A percentile compares a stretch with the other conserved stretches of the same genome.
Evolutionary conservation across 2,329 filamentous ascomycete genomes (phyloP).

Genomic region (Xylaria sp.): DNA sequence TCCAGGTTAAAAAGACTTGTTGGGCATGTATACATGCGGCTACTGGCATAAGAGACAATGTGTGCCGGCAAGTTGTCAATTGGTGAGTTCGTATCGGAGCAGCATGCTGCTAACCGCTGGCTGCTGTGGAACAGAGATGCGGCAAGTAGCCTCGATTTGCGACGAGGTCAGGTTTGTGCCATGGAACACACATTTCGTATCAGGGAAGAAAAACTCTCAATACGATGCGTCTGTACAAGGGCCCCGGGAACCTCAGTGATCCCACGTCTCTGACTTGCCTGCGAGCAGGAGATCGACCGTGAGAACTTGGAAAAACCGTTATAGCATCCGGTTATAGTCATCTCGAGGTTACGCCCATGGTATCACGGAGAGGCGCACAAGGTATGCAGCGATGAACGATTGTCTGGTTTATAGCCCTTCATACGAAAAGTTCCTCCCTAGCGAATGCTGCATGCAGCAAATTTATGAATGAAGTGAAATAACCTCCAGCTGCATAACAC

Average conservation of each 20-base stretch:
- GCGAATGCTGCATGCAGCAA: constrained; percentile 15
- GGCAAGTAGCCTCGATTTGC: constrained; percentile 25
- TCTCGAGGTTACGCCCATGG: constrained; percentile 17
- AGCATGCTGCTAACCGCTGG: constrained; percentile 8
- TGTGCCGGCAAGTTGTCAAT: not conserved
- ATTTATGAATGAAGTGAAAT: constrained; percentile 17
- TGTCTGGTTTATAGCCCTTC: constrained; percentile 23
- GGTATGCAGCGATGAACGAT: constrained; percentile 23
- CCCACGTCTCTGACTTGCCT: not conserved
- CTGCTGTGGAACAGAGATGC: constrained; percentile 27
- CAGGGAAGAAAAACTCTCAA: constrained; percentile 8
- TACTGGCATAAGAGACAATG: not conserved
- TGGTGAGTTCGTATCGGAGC: not conserved
- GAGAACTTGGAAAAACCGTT: not conserved
- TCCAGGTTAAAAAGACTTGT: no score
- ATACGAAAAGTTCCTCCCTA: constrained; percentile 19
- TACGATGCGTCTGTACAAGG: constrained; percentile 9
- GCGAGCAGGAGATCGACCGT: not conserved
- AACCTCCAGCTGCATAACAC: constrained; percentile 14
- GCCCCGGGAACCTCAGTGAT: not conserved
- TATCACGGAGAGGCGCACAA: constrained; percentile 16
- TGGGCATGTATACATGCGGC: not conserved
- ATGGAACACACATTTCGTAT: constrained; percentile 3
- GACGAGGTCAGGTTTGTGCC: constrained; percentile 12
- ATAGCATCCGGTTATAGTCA: constrained; percentile 8